Percentiles rank a stretch among this genome's conserved stretches.
Evolutionary conservation across 371 early-diverging fungal genomes (phyloP).

Genomic region (Mortierella sp.): DNA sequence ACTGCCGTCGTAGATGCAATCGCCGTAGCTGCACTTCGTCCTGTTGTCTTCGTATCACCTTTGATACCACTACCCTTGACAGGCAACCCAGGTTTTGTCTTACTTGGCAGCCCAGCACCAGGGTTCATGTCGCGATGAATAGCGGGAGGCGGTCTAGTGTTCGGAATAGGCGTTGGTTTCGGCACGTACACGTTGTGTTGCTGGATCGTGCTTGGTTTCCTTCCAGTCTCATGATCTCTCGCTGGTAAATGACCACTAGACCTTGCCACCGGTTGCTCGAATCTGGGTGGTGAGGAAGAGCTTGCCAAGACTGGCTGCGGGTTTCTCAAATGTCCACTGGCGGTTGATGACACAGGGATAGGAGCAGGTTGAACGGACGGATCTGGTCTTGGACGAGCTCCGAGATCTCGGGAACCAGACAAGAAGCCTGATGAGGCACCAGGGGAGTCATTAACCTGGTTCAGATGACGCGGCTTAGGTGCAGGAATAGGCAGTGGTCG

Average conservation of each 20-base stretch:
- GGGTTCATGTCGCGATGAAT: slow-evolving; percentile 3
- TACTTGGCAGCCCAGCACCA: no score
- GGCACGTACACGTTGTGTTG: slow-evolving; percentile 25
- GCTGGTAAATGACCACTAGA: slow-evolving; percentile 20
- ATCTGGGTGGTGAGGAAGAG: slow-evolving; percentile 13
- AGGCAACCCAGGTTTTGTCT: no score
- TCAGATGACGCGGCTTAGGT: slow-evolving; percentile 38
- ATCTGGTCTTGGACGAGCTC: neutral
- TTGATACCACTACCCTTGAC: no score
- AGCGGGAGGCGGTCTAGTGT: slow-evolving; percentile 17
- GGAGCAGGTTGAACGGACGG: neutral
- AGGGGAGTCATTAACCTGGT: neutral
- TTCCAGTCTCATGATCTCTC: neutral
- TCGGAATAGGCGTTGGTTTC: slow-evolving; percentile 20
- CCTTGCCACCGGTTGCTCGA: neutral
- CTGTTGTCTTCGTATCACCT: neutral
- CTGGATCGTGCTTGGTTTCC: slow-evolving; percentile 1
- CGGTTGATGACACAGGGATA: neutral
- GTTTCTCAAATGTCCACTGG: slow-evolving; percentile 19
- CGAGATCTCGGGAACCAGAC: neutral
- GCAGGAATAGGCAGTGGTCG: slow-evolving; percentile 45
- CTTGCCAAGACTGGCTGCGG: neutral
- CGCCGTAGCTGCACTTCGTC: neutral
- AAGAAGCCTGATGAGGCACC: neutral
- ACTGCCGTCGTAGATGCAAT: neutral